Evolutionary conservation across 345 rosid genomes (phyloP), one percentile per base, ranked within the genome.

Genomic region (Aethionema arabicum): DNA sequence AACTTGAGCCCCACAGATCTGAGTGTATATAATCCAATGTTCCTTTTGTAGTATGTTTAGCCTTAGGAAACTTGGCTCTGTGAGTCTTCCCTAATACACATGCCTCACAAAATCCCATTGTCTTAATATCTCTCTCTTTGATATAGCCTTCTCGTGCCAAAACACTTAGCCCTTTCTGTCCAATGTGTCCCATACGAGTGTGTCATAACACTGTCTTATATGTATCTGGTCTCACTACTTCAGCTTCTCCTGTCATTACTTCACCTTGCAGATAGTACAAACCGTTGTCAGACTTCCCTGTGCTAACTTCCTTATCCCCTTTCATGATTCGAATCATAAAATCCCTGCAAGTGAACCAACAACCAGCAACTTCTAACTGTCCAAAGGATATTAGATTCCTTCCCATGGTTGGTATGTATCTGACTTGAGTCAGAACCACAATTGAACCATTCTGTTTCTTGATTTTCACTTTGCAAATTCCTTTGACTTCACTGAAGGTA

Each of bases 341-440:
- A 5, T 31, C 7, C 11, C 1, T 42, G 0, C 38, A 57, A 1
- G 30, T 27, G 31, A 41, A 57, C 62, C 30, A 57, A 8, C 62
- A 57, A 0, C 62, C 50, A 0, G 12, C 29, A 2, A 37, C 5
- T 3, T 53, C 37, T 5, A 57, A 2, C 0, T 57, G 50, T 5
- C 62, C 62, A 8, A 57, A 3, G 3, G 62, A 57, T 3, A 57
- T 57, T 5, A 57, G 10, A 6, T 57, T 57, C 0, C 50, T 41
- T 13, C 36, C 38, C 5, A 15, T 27, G 7, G 37, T 33, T 33
- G 37, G 7, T 33, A 7, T 4, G 37, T 33, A 33, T 33, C 37
- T 33, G 37, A 33, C 37, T 7, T 33, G 4, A 7, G 37, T 33
- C 7, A 33, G 7, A 4, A 33, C 37, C 4, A 33, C 37, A 33